Evolutionary conservation across 2,329 filamentous ascomycete species (phyloP), one percentile per base, ranked within the genome.

Genomic region (Teratosphaeria nubilosa): DNA sequence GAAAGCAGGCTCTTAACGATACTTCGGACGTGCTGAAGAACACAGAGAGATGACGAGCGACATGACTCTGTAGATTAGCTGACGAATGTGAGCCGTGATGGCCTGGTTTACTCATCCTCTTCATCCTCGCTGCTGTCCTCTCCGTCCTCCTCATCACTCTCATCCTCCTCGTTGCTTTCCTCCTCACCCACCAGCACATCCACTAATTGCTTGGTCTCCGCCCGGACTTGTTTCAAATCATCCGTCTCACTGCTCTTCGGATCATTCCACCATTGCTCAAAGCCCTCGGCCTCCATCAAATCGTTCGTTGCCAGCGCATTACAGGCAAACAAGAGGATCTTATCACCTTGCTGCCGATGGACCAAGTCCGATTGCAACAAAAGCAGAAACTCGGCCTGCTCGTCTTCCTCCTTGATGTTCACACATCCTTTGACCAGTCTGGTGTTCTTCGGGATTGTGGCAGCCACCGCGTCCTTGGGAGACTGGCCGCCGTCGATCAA

Each of bases 201-300:
- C 51, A 97, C 85, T 72, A 97, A 83, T 56, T 86, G 84, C 67
- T 84, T 80, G 59, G 88, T 90, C 75, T 88, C 88, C 60, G 82
- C 82, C 70, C 86, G 86, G 16, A 96, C 83, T 54, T 76, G 81
- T 59, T 74, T 74, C 85, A 96, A 83, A 56, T 82, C 82, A 57
- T 88, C 86, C 14, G 79, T 84, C 57, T 84, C 85, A 25, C 75
- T 80, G 5, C 87, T 86, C 67, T 85, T 79, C 73, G 81, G 79
- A 71, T 95, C 87, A 22, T 79, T 82, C 91, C 91, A 97, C 94
- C 94, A 99, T 53, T 82, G 81, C 66, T 92, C 76, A 64, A 96
- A 88, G 0, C 88, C 91, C 50, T 96, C 91, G 68, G 96, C 90
- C 70, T 96, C 90, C 1, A 96, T 75, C 16, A 95, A 80, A 64